Conservation (phyloP, 345 rosid genomes). For the Murraya paniculata region DNA sequence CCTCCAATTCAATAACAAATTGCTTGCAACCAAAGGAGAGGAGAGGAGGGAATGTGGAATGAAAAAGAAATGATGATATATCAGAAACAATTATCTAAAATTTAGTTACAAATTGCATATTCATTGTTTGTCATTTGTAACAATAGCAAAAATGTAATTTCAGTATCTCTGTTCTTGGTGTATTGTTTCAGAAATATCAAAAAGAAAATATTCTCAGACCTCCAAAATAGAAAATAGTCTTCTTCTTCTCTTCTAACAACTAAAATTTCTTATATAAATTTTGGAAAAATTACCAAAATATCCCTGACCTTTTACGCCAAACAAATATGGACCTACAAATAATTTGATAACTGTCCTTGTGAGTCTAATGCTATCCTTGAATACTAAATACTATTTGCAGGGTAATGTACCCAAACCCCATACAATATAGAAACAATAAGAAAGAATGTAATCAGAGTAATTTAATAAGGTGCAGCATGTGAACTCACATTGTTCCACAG, state of each 20-base stretch:
- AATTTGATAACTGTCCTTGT: background rate
- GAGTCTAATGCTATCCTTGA: background rate
- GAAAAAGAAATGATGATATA: background rate
- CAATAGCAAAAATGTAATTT: background rate
- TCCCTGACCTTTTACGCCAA: background rate
- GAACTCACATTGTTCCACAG: slow-evolving; percentile 82
- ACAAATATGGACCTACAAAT: background rate
- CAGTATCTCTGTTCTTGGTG: background rate
- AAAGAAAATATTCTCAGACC: background rate
- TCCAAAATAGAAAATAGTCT: background rate
- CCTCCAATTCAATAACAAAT: background rate
- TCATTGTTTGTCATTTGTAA: background rate
- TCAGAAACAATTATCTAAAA: background rate
- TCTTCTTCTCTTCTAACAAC: background rate
- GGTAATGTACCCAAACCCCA: background rate
- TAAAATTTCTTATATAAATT: background rate
- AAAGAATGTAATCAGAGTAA: background rate
- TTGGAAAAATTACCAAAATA: background rate
- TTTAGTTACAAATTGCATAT: background rate
- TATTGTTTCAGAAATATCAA: background rate
- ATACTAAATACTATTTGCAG: background rate
- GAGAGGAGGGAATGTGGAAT: background rate
- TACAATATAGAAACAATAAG: background rate
- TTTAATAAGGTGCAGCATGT: background rate
- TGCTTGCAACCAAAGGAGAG: background rate